Percentiles rank a stretch among this genome's conserved stretches.
Evolutionary conservation across 176 grass and related monocot species (phyloP).

Genomic region (Rhynchospora pubera): DNA sequence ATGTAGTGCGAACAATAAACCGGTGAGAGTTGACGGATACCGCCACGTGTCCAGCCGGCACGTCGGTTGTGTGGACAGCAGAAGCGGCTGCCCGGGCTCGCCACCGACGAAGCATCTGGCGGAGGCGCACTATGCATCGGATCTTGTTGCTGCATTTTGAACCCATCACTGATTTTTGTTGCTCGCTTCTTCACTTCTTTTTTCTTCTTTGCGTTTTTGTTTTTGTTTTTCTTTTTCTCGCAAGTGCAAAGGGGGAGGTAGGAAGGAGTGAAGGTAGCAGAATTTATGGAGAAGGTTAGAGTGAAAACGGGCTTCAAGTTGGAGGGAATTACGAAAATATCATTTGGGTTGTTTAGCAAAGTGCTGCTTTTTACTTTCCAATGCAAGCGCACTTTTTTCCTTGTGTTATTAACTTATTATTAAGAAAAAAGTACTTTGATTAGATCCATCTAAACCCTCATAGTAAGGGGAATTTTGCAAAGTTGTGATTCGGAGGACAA

Average conservation of each 20-base stretch:
- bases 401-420: background rate
- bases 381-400: background rate
- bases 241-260: constrained; percentile 9
- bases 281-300: background rate
- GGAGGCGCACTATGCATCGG: constrained; percentile 63
- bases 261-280: constrained; percentile 3
- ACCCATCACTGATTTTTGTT: constrained; percentile 24
- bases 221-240: background rate
- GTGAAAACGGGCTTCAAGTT: background rate
- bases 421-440: background rate
- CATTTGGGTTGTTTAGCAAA: background rate
- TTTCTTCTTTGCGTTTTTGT: background rate
- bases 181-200: background rate
- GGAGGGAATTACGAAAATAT: background rate
- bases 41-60: constrained; percentile 68
- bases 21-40: constrained; percentile 76
- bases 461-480: too few relatives aligned
- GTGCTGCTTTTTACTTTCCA: background rate
- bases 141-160: constrained; percentile 73
- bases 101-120: constrained; percentile 78
- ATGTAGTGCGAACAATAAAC: constrained; percentile 71
- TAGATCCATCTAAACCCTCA: background rate
- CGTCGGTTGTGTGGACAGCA: background rate
- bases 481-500: too few relatives aligned
- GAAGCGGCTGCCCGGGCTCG: constrained; percentile 44